Percentiles rank a stretch among this genome's conserved stretches.
These are phyloP conservation scores for Plasmodium cynomolgi DNA, from an alignment of 169 alveolate genomes.

Conservation along the genomic window DNA sequence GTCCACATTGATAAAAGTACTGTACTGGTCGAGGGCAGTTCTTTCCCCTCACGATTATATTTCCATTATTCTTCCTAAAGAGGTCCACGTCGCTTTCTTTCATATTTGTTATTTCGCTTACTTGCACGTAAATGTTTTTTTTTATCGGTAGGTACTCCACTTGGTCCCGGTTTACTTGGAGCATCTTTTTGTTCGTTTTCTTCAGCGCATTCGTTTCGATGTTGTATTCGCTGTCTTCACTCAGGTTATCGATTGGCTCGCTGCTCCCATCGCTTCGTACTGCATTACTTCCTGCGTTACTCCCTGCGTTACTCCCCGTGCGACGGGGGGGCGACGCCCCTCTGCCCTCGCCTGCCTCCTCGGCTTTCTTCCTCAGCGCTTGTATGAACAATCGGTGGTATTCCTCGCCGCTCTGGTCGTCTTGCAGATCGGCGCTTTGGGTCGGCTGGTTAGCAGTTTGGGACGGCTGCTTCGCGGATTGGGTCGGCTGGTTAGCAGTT, in stretches of 20 bases:
- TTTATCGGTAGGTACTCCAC: constrained; percentile 88
- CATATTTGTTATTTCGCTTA: constrained; percentile 88
- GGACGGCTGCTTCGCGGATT: not conserved
- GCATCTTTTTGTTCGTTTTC: constrained; percentile 85
- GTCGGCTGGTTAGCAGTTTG: not conserved
- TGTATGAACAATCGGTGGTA: not conserved
- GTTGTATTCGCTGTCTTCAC: constrained; percentile 77
- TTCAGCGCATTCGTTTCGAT: constrained; percentile 45
- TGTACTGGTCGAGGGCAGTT: constrained; percentile 95
- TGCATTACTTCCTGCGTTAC: constrained; percentile 13
- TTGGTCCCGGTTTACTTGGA: constrained; percentile 89
- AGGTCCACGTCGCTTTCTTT: constrained; percentile 92
- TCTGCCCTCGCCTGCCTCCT: constrained; percentile 12
- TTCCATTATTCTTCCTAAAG: constrained; percentile 90
- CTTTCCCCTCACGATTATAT: constrained; percentile 94
- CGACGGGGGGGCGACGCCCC: not conserved
- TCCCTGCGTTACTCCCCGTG: not conserved
- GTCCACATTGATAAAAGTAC: constrained; percentile 98
- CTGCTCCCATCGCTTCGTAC: constrained; percentile 37
- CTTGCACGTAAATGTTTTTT: constrained; percentile 91
- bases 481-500: not conserved
- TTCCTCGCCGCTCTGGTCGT: not conserved
- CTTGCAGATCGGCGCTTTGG: not conserved
- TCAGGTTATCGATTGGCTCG: constrained; percentile 19
- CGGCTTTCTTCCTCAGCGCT: constrained; percentile 27